These are phyloP conservation scores for Gossypium lobatum DNA, from an alignment of 441 rosid species.

Conservation along the genomic window DNA sequence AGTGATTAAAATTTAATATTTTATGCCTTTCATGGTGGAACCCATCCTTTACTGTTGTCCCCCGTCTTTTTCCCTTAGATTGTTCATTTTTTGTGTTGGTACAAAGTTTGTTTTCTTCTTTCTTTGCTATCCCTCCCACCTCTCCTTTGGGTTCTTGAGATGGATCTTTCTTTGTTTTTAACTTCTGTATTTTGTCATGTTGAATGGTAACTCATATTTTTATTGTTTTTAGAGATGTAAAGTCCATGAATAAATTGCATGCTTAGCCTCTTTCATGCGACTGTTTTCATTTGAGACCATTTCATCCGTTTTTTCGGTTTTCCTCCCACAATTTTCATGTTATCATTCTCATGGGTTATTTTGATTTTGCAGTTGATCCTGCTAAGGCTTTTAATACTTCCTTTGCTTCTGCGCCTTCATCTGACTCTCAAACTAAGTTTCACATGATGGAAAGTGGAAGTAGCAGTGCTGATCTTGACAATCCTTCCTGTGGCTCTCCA, in stretches of 20 bases:
- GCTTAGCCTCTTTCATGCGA: neutral
- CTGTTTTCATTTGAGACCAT: neutral
- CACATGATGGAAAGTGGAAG: slow-evolving; percentile 31
- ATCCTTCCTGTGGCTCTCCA: slow-evolving; percentile 43
- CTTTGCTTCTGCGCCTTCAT: slow-evolving; percentile 20
- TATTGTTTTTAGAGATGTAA: neutral
- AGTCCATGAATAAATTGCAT: neutral
- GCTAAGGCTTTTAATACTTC: slow-evolving; percentile 18
- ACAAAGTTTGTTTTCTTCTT: neutral
- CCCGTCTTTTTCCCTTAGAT: neutral
- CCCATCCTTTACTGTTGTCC: neutral
- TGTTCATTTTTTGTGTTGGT: neutral
- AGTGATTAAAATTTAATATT: neutral
- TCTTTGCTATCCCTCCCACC: neutral
- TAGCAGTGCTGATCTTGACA: slow-evolving; percentile 29
- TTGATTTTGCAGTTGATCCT: slow-evolving; percentile 29
- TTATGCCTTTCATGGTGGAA: neutral
- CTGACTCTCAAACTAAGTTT: slow-evolving; percentile 31
- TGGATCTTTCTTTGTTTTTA: neutral
- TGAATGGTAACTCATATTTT: neutral
- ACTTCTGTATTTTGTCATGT: neutral
- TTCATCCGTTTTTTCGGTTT: neutral
- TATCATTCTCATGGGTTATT: slow-evolving; percentile 2
- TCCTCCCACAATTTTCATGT: slow-evolving; percentile 5
- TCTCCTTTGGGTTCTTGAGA: neutral